A percentile compares a stretch with the other conserved stretches of the same genome.
These are phyloP conservation scores for Theobroma cacao DNA, from an alignment of 345 rosid species.

Conservation along the genomic window DNA sequence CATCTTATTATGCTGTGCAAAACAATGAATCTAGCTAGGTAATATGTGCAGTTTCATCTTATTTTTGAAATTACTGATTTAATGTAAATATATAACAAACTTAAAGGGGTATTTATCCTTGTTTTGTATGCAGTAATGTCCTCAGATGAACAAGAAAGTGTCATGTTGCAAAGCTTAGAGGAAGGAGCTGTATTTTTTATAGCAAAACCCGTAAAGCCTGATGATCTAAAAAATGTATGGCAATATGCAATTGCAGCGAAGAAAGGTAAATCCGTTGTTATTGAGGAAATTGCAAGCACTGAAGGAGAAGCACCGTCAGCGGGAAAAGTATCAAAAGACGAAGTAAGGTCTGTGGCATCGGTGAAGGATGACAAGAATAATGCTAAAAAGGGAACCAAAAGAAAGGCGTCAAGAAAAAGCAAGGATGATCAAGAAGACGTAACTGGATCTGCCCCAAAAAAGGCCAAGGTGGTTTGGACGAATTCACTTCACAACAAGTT, in stretches of 20 bases:
- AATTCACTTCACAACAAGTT: conserved; percentile 13
- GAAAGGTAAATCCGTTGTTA: conserved; percentile 28
- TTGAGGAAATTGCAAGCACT: conserved; percentile 18
- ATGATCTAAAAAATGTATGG: conserved; percentile 53
- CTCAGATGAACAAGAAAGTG: conserved; percentile 43
- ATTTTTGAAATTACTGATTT: not conserved
- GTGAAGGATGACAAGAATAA: not conserved
- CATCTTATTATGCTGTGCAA: too few relatives aligned
- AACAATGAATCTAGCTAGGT: too few relatives aligned
- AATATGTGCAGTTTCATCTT: not conserved
- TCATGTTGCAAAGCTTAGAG: conserved; percentile 38
- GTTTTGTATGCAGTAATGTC: conserved; percentile 60
- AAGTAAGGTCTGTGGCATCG: not conserved
- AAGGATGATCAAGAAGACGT: not conserved
- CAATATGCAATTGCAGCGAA: conserved; percentile 40
- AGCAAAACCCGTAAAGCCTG: conserved; percentile 52
- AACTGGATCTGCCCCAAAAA: not conserved
- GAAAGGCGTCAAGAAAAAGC: not conserved
- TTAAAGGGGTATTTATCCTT: not conserved
- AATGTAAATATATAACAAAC: too few relatives aligned
- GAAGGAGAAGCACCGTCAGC: not conserved
- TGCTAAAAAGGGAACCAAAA: not conserved
- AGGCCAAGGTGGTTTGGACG: conserved; percentile 17
- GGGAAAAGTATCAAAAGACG: not conserved
- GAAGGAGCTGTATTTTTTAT: conserved; percentile 60